phyloP scores from a whole-genome alignment of 257 asterid species.

The Orobanche coerulescens region DNA sequence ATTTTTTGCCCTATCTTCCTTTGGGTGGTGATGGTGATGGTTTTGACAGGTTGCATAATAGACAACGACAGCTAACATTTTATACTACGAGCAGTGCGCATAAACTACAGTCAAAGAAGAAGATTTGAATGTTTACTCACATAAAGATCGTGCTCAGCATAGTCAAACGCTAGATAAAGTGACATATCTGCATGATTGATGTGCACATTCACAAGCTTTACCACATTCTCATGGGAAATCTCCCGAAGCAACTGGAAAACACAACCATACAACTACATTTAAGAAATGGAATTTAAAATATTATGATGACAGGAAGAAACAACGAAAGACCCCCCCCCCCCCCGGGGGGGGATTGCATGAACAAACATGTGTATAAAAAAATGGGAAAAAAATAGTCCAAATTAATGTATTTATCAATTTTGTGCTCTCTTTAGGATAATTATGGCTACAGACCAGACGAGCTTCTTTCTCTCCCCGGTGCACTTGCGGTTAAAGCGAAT shows the following conservation, averaged over 20 bases:
- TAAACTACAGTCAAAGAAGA: constrained; percentile 6
- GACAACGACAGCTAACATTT: constrained; percentile 3
- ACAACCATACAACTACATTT: constrained; percentile 11
- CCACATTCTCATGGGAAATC: constrained; percentile 85
- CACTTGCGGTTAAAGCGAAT: no score
- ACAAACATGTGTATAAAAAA: background rate
- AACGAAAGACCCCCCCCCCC: no score
- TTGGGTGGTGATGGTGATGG: background rate
- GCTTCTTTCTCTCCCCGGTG: no score
- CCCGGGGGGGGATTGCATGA: background rate
- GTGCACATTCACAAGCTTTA: constrained; percentile 95
- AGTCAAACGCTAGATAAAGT: constrained; percentile 91
- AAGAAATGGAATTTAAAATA: background rate
- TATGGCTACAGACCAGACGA: background rate
- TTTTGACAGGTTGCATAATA: background rate
- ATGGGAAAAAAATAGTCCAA: background rate
- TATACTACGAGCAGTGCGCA: constrained; percentile 1
- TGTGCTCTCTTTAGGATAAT: constrained; percentile 8
- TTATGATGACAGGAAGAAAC: background rate
- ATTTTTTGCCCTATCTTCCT: background rate
- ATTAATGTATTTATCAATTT: background rate
- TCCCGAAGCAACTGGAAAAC: constrained; percentile 90
- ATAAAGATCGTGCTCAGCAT: constrained; percentile 93
- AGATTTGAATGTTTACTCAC: constrained; percentile 45
- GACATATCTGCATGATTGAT: constrained; percentile 92